phyloP scores from a whole-genome alignment of 306 rosid genomes.

The Pueraria montana region DNA sequence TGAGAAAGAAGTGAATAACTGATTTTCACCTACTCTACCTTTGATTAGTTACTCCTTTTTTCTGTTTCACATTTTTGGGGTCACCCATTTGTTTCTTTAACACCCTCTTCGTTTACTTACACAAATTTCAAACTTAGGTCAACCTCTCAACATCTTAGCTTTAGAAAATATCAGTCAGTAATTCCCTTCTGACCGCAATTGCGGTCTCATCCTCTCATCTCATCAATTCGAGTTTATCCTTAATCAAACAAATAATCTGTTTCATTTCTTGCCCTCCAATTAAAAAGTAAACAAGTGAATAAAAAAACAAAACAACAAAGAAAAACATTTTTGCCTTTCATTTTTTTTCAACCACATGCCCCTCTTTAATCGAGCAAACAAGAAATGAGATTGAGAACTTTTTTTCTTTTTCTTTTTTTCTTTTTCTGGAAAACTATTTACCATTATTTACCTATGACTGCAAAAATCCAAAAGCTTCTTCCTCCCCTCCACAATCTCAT shows the following conservation, averaged over 20 bases:
- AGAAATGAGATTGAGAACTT: neutral
- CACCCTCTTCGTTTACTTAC: neutral
- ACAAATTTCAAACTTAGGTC: neutral
- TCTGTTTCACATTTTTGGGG: constrained; percentile 11
- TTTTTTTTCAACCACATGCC: neutral
- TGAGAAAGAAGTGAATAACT: neutral
- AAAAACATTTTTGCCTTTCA: neutral
- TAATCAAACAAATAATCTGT: neutral
- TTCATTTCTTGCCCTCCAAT: constrained; percentile 8
- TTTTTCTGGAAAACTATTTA: neutral
- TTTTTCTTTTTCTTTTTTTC: no score
- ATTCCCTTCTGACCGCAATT: neutral
- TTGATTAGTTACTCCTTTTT: constrained; percentile 32
- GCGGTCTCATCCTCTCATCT: neutral
- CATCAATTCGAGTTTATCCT: neutral
- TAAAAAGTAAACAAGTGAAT: neutral
- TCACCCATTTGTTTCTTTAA: neutral
- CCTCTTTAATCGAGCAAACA: neutral
- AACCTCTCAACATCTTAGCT: constrained; percentile 3
- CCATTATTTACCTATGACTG: constrained; percentile 70
- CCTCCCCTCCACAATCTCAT: constrained; percentile 92
- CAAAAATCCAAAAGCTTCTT: constrained; percentile 92
- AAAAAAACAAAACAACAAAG: neutral
- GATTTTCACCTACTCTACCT: neutral
- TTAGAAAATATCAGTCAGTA: neutral